Conservation (phyloP, 202 grass and related monocot genomes). For the Bolboschoenoplectus hybrid region DNA sequence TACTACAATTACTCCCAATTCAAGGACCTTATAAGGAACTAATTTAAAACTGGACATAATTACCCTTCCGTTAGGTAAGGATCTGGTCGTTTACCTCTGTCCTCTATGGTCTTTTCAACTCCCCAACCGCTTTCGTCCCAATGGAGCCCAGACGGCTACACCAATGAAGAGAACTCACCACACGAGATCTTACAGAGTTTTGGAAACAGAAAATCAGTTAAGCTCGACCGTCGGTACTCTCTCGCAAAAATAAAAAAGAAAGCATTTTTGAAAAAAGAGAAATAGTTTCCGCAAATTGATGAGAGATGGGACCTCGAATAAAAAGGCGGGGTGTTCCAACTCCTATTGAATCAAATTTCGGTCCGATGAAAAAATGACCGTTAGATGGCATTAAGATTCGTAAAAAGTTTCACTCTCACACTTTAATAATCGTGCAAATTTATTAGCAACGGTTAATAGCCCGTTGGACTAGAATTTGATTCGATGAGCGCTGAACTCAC, state of each 20-base stretch:
- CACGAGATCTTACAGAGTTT: background rate
- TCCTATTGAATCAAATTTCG: no score
- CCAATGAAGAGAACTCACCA: background rate
- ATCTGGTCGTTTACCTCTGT: slow-evolving; percentile 5
- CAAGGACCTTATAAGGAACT: background rate
- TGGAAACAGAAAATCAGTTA: background rate
- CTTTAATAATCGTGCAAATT: no score
- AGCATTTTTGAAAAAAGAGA: slow-evolving; percentile 5
- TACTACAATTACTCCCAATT: no score
- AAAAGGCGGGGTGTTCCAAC: no score
- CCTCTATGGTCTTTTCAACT: background rate
- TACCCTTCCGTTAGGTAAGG: background rate
- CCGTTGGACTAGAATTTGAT: no score
- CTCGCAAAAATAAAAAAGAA: background rate
- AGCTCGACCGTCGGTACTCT: background rate
- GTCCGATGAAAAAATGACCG: no score
- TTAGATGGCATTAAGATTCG: no score
- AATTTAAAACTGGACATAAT: background rate
- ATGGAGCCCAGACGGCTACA: background rate
- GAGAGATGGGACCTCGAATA: background rate
- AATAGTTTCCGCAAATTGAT: slow-evolving; percentile 19
- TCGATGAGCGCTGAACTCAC: no score
- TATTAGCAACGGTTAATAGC: no score
- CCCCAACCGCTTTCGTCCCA: background rate
- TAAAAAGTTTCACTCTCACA: no score